phyloP scores from a whole-genome alignment of 805 yeast species.

The Teunomyces barrocoloradensis region DNA sequence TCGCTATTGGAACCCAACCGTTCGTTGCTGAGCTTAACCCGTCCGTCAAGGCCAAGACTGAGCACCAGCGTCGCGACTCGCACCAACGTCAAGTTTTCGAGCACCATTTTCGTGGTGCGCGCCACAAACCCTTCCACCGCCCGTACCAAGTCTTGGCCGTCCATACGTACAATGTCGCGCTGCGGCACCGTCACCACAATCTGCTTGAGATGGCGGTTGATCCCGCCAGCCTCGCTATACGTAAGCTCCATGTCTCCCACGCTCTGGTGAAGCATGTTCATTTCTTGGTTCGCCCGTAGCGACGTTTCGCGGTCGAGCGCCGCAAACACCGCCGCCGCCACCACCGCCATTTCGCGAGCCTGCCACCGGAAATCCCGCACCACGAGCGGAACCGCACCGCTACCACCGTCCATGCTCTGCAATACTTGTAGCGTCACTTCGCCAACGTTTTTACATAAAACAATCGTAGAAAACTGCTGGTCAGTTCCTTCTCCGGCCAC shows the following conservation, averaged over 20 bases:
- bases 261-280: not conserved
- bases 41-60: conserved; percentile 22
- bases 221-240: conserved; percentile 6
- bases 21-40: conserved; percentile 13
- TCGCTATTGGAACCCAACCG: not conserved
- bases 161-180: conserved; percentile 14
- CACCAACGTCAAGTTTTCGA: conserved; percentile 18
- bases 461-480: conserved; percentile 6
- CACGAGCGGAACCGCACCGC: conserved; percentile 6
- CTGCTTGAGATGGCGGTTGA: conserved; percentile 17
- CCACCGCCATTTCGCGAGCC: not conserved
- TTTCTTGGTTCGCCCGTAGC: not conserved
- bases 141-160: conserved; percentile 9
- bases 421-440: not conserved
- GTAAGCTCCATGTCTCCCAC: conserved; percentile 12
- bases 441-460: conserved; percentile 5
- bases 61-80: conserved; percentile 18
- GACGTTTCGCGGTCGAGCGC: not conserved
- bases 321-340: not conserved
- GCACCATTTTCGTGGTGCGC: conserved; percentile 17
- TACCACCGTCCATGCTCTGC: conserved; percentile 8
- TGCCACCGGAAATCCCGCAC: conserved; percentile 10
- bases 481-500: not conserved
- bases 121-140: conserved; percentile 19
- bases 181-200: conserved; percentile 22